A percentile compares a stretch with the other conserved stretches of the same genome.
These are phyloP conservation scores for Sphagnum fallax DNA, from an alignment of 228 moss, liverwort and hornwort species.

Conservation along the genomic window DNA sequence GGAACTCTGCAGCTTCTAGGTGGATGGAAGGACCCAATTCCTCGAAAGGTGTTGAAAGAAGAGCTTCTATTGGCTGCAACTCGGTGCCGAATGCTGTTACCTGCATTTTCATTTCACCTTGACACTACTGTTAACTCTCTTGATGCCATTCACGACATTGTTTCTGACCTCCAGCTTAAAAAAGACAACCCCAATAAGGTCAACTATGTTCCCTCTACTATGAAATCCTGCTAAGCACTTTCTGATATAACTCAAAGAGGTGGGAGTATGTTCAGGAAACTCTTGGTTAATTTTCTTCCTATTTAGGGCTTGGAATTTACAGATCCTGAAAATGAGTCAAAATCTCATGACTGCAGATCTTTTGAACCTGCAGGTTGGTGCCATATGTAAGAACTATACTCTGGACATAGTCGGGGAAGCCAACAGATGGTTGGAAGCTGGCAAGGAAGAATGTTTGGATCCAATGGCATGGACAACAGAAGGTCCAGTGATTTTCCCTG, in stretches of 20 bases:
- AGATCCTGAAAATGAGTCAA: not conserved
- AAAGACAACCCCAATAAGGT: conserved; percentile 22
- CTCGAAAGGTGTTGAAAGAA: conserved; percentile 60
- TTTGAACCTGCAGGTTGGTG: too few species aligned
- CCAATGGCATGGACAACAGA: conserved; percentile 19
- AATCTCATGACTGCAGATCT: too few species aligned
- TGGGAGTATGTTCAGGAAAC: conserved; percentile 11
- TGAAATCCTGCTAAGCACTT: too few species aligned
- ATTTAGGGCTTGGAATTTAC: not conserved
- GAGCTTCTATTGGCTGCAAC: conserved; percentile 76
- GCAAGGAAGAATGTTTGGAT: conserved; percentile 51
- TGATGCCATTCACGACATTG: conserved; percentile 67
- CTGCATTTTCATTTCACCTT: conserved; percentile 51
- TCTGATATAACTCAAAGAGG: not conserved
- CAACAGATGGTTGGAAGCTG: conserved; percentile 64
- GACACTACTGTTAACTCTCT: conserved; percentile 52
- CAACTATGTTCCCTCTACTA: not conserved
- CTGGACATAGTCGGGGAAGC: conserved; percentile 39
- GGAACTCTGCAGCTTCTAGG: conserved; percentile 33
- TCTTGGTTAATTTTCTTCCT: not conserved
- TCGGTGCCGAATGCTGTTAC: conserved; percentile 52
- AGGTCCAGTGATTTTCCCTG: conserved; percentile 26
- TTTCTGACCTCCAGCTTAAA: conserved; percentile 57
- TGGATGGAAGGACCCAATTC: conserved; percentile 93
- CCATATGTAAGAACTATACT: not conserved